Evolutionary conservation across 306 rosid species (phyloP).

Genomic region (Casuarina equisetifolia): DNA sequence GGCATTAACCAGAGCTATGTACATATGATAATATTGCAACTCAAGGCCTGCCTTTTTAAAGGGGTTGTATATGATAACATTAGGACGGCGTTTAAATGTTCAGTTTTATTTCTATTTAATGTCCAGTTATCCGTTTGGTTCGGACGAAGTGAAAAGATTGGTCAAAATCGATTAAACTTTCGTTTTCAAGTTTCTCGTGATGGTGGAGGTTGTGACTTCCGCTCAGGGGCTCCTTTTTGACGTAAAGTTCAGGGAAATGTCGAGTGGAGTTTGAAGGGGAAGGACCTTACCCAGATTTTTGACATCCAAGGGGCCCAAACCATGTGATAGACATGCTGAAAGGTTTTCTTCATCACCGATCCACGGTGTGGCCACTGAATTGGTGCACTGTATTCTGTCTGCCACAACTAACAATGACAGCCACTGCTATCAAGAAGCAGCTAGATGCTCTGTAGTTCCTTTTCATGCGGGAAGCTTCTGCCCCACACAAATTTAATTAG

Average conservation of each 20-base stretch:
- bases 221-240: not conserved
- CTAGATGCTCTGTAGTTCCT: constrained; percentile 23
- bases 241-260: not conserved
- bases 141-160: too few species aligned
- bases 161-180: too few species aligned
- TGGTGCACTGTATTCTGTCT: constrained; percentile 37
- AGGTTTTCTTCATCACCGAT: not conserved
- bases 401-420: constrained; percentile 26
- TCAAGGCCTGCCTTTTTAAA: not conserved
- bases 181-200: too few species aligned
- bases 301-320: constrained; percentile 36
- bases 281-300: not conserved
- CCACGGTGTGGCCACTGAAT: constrained; percentile 18
- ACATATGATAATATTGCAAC: too few species aligned
- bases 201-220: not conserved
- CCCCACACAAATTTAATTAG: not conserved
- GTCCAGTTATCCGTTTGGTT: too few species aligned
- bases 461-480: not conserved
- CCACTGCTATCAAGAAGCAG: constrained; percentile 32
- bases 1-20: not conserved
- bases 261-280: not conserved
- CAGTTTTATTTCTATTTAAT: not conserved
- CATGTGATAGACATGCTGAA: constrained; percentile 39
- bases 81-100: not conserved
- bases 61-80: not conserved